These are phyloP conservation scores for Candida nemodendra DNA, from an alignment of 805 yeast species.

Conservation along the genomic window DNA sequence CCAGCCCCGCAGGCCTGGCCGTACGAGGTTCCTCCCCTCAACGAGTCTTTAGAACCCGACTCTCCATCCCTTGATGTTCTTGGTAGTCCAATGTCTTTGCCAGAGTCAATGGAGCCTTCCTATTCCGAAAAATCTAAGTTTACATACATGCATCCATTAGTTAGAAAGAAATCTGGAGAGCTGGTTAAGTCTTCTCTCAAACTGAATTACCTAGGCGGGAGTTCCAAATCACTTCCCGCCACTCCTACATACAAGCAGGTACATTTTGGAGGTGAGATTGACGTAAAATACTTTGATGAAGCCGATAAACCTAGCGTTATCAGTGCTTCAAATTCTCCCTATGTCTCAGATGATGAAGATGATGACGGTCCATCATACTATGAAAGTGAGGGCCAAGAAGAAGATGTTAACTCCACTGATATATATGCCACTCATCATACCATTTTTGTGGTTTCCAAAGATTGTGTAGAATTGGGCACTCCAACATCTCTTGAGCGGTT, in stretches of 20 bases:
- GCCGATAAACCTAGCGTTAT: constrained; percentile 78
- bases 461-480: constrained; percentile 14
- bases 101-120: constrained; percentile 4
- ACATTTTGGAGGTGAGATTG: constrained; percentile 77
- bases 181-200: constrained; percentile 73
- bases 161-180: constrained; percentile 89
- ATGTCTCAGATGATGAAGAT: constrained; percentile 32
- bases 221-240: constrained; percentile 44
- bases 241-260: constrained; percentile 71
- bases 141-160: constrained; percentile 38
- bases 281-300: constrained; percentile 70
- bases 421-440: constrained; percentile 10
- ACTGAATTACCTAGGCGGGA: constrained; percentile 29
- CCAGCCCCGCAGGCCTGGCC: neutral
- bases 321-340: constrained; percentile 64
- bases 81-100: constrained; percentile 10
- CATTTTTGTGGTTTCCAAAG: constrained; percentile 19
- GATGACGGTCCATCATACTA: constrained; percentile 29
- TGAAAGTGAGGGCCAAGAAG: constrained; percentile 20
- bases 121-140: constrained; percentile 2
- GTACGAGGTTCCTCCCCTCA: neutral
- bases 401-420: constrained; percentile 8
- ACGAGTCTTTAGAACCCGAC: constrained; percentile 1
- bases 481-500: constrained; percentile 20
- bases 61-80: constrained; percentile 5